Evolutionary conservation across 1,139 yeast species (phyloP), one percentile per base, ranked within the genome.

Genomic region (Pichia sp.): DNA sequence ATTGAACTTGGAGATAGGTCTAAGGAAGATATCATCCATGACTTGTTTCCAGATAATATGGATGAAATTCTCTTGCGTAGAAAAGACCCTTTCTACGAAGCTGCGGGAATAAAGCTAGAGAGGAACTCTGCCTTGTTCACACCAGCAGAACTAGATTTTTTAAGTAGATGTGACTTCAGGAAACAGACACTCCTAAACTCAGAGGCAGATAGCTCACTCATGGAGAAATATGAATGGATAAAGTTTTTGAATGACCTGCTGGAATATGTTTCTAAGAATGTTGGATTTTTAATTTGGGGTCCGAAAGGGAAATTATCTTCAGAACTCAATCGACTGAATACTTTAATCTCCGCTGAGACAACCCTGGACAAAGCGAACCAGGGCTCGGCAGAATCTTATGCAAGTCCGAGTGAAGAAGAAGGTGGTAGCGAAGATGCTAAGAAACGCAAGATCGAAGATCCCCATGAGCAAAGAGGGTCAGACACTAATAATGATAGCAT

Each of bases 181-280:
- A 83, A 84, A 60, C 84, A 82, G 36, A 79, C 80, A 40, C 73
- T 92, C 44, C 71, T 80, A 53, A 74, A 75, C n/a, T 73, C 78
- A 42, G 70, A 75, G 2, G 74, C 74, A 34, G 81, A 77, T 41
- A 75, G 77, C 53, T 77, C 74, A 24, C 72, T 87, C 50, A 73
- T 81, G 58, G 80, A 80, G 57, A 81, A 78, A 59, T 88, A 87
- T 68, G 87, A 83, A 58, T 88, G 95, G 95, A 76, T 84, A 56
- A 77, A 80, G 49, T 88, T 87, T 64, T 73, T 84, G 59, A 84
- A 83, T 62, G 95, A 87, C 61, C 69, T 93, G 48, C 79, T 88
- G 59, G 96, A 87, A 50, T 91, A 88, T 65, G 84, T 89, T 27
- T 77, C 85, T 48, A 87, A 85, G 63, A 87, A 88, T 67, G 83